A percentile compares a stretch with the other conserved stretches of the same genome.
These are phyloP conservation scores for Pseudophaeomoniella oleicola DNA, from an alignment of 2,329 filamentous ascomycete species.

Conservation along the genomic window DNA sequence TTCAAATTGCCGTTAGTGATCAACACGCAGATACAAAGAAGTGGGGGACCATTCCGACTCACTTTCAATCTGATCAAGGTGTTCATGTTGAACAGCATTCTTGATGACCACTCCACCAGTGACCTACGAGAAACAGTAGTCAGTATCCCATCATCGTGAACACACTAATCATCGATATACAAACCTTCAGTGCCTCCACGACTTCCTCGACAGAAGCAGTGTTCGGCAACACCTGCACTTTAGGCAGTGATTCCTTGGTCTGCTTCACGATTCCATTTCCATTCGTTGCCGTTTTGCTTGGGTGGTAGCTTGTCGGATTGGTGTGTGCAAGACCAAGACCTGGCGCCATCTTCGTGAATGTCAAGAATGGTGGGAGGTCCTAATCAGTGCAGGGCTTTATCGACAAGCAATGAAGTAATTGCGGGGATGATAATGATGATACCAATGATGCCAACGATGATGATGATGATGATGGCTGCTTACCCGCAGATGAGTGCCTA, in stretches of 20 bases:
- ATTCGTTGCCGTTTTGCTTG: neutral
- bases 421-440: too few species aligned
- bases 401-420: too few species aligned
- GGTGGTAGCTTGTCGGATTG: neutral
- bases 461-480: too few species aligned
- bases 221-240: conserved; percentile 4
- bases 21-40: neutral
- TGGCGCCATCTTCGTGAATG: neutral
- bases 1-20: neutral
- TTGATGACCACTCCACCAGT: conserved; percentile 3
- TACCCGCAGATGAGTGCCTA: too few species aligned
- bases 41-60: neutral
- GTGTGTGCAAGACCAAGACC: neutral
- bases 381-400: too few species aligned
- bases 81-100: conserved; percentile 2
- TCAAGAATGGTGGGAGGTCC: too few species aligned
- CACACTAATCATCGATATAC: too few species aligned
- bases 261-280: neutral
- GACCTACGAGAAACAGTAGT: too few species aligned
- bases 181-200: conserved; percentile 2
- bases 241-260: conserved; percentile 1
- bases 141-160: too few species aligned
- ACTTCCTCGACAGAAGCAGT: conserved; percentile 3
- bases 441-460: too few species aligned
- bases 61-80: conserved; percentile 2